phyloP scores from a whole-genome alignment of 345 rosid species.

The Streptanthus diversifolius region DNA sequence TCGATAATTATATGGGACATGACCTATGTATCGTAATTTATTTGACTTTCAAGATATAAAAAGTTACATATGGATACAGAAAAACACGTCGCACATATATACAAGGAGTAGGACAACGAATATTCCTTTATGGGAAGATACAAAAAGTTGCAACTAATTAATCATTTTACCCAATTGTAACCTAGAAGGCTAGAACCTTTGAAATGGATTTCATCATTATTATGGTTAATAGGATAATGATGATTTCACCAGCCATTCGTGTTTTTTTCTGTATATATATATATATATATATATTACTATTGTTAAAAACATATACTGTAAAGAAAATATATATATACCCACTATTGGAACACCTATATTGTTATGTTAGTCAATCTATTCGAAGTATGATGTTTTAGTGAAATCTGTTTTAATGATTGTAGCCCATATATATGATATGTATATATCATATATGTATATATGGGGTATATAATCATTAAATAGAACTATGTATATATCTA shows the following conservation, averaged over 20 bases:
- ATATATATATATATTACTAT: background rate
- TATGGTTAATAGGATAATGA: background rate
- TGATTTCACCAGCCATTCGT: background rate
- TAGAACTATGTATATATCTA: too few species aligned
- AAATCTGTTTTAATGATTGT: background rate
- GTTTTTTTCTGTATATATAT: background rate
- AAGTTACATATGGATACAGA: background rate
- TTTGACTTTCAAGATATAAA: background rate
- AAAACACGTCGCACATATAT: background rate
- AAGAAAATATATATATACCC: background rate
- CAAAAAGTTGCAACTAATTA: background rate
- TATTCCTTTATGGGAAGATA: background rate
- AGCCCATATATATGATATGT: too few species aligned
- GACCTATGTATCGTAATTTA: background rate
- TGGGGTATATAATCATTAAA: too few species aligned
- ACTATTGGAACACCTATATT: background rate
- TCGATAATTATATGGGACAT: background rate
- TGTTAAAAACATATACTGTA: background rate
- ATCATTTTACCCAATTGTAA: constrained; percentile 3
- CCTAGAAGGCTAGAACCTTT: background rate
- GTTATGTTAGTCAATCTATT: background rate
- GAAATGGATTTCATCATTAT: constrained; percentile 3
- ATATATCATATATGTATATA: too few species aligned
- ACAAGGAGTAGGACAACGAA: background rate
- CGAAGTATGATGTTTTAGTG: background rate